phyloP scores from a whole-genome alignment of 2,329 filamentous ascomycete genomes.

The Alternaria metachromatica region DNA sequence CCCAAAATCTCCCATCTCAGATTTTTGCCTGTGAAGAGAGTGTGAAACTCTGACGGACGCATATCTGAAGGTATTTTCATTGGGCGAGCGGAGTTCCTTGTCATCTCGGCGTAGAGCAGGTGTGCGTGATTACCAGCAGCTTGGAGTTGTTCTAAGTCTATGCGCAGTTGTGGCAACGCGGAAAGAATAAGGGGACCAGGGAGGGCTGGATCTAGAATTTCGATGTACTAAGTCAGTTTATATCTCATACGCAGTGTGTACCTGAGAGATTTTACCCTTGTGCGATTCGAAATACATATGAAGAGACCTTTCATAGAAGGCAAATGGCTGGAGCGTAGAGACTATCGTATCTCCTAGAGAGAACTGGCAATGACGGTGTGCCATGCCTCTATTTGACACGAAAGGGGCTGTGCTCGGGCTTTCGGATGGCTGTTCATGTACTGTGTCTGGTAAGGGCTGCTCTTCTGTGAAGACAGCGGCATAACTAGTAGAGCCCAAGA shows the following conservation, averaged over 20 bases:
- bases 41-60: conserved; percentile 42
- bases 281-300: conserved; percentile 36
- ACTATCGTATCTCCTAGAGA: conserved; percentile 36
- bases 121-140: conserved; percentile 24
- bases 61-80: conserved; percentile 42
- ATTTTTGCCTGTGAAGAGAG: conserved; percentile 43
- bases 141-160: conserved; percentile 37
- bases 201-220: conserved; percentile 21
- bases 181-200: conserved; percentile 40
- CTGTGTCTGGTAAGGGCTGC: conserved; percentile 35
- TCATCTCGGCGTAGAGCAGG: conserved; percentile 39
- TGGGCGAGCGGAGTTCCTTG: conserved; percentile 38
- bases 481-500: conserved; percentile 47
- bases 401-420: conserved; percentile 32
- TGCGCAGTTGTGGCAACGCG: conserved; percentile 39
- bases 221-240: not conserved
- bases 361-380: conserved; percentile 39
- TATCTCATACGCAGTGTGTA: not conserved
- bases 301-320: conserved; percentile 37
- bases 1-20: conserved; percentile 46
- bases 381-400: conserved; percentile 21
- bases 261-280: conserved; percentile 11
- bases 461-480: conserved; percentile 44
- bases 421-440: conserved; percentile 40
- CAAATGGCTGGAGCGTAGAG: conserved; percentile 38